Percentiles rank a stretch among this genome's conserved stretches.
phyloP scores from a whole-genome alignment of 441 rosid species.

The Adansonia gregorii region DNA sequence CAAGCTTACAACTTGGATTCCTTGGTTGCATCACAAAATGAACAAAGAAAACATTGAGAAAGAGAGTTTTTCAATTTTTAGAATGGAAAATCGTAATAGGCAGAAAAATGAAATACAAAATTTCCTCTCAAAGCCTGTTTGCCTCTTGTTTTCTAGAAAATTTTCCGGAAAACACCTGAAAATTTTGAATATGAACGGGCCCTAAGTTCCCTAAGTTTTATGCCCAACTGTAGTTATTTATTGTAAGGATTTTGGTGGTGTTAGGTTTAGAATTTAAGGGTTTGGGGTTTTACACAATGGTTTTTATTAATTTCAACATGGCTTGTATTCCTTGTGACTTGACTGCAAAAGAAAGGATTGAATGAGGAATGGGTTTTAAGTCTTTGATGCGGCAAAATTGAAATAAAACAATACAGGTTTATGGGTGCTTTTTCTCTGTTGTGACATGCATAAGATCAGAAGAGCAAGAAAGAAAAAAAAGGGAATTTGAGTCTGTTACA shows the following conservation, averaged over 20 bases:
- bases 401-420: not conserved
- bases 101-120: not conserved
- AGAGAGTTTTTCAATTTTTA: not conserved
- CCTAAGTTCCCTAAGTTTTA: not conserved
- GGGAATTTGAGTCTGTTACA: conserved; percentile 16
- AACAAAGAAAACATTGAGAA: not conserved
- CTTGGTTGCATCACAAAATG: not conserved
- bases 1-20: not conserved
- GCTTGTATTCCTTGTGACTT: not conserved
- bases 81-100: not conserved
- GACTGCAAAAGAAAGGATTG: not conserved
- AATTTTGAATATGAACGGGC: not conserved
- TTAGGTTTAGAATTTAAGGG: not conserved
- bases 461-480: conserved; percentile 6
- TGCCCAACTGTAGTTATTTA: not conserved
- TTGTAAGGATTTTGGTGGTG: not conserved
- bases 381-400: not conserved
- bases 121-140: not conserved
- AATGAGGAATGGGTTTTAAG: not conserved
- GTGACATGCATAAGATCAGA: not conserved
- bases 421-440: not conserved
- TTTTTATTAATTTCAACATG: not conserved
- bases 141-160: not conserved
- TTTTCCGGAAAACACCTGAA: not conserved
- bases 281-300: not conserved